Base-by-base conservation (phyloP, 2,329 filamentous ascomycete species). In the Neofusicoccum cordaticola region DNA sequence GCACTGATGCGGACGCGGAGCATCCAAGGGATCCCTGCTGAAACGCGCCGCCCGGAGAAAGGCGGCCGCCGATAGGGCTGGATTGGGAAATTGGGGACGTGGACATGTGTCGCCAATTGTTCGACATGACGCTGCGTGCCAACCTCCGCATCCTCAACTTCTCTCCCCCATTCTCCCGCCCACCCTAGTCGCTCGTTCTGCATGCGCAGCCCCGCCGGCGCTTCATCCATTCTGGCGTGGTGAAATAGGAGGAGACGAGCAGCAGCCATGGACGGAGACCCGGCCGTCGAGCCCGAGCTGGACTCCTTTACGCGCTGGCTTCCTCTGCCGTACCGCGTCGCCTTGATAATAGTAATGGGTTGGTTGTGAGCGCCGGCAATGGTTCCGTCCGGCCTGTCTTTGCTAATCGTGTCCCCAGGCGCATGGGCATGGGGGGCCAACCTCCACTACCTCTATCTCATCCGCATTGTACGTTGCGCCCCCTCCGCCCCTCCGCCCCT, bases 381-480 rank as follows among this genome's bases (percentile, higher is more conserved):
- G 35, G n/a, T 15, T 39, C 19, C 3, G 22, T 39, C 22, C 22
- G 57, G 41, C 56, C 53, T 35, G 41, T 64, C 31, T 63, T 45
- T 41, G n/a, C 64, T 65, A 50, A 68, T 62, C 52, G 22, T 58
- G 57, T 9, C 44, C 56, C 66, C 69, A 96, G 93, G 92, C 70
- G 89, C 96, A 73, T 98, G 94, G 94, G 93, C 92, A 75, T 99
- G 94, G 93, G 93, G 90, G 69, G 79, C 90, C 71, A 98, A 97
- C 80, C 86, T 98, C 45, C 93, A 97, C 75, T 93, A 92, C 79
- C 88, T 98, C 66, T 84, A 89, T 72, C 79, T 87, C 65, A 83
- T 88, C 72, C 90, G 90, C 75, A 96, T 99, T 80, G 86, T 88
- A 78, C 67, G 83, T 75, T 52, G 56, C 42, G 3, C 7, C 35